Conservation (phyloP, 2,329 filamentous ascomycete genomes). For the Fusarium sulawesiense region DNA sequence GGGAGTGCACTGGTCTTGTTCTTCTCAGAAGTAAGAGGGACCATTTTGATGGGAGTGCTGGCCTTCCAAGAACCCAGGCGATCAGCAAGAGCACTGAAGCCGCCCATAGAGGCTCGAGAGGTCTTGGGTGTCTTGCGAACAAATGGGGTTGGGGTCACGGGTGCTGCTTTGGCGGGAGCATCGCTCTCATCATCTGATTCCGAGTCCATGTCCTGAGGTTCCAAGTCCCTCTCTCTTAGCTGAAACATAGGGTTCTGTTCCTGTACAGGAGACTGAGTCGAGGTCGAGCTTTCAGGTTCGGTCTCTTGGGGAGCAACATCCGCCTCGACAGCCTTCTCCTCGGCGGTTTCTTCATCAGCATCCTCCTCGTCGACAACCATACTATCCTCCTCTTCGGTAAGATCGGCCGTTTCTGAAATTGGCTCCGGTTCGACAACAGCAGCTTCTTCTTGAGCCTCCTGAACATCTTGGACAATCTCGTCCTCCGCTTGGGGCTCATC, state of each 20-base stretch:
- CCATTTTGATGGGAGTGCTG: conserved; percentile 59
- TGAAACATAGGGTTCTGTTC: conserved; percentile 47
- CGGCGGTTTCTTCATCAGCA: conserved; percentile 23
- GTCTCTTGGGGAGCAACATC: conserved; percentile 24
- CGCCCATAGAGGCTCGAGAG: conserved; percentile 53
- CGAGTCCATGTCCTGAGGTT: conserved; percentile 57
- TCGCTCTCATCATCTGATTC: conserved; percentile 66
- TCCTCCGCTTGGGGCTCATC: conserved; percentile 11
- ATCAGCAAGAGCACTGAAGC: conserved; percentile 73
- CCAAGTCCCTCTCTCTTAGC: conserved; percentile 61
- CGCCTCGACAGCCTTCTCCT: conserved; percentile 3
- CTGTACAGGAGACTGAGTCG: conserved; percentile 29
- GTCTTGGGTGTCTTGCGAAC: conserved; percentile 41
- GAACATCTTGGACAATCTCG: not conserved
- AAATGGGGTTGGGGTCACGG: conserved; percentile 57
- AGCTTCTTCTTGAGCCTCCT: conserved; percentile 1
- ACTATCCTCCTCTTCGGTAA: conserved; percentile 35
- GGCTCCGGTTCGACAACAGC: not conserved
- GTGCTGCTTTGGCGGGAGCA: conserved; percentile 48
- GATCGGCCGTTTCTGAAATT: conserved; percentile 16
- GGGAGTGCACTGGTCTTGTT: conserved; percentile 49
- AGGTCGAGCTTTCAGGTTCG: not conserved
- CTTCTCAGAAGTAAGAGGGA: conserved; percentile 39
- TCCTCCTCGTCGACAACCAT: conserved; percentile 43
- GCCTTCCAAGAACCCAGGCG: conserved; percentile 73